phyloP scores from a whole-genome alignment of 2,329 filamentous ascomycete species.

The Penicillium sp. region DNA sequence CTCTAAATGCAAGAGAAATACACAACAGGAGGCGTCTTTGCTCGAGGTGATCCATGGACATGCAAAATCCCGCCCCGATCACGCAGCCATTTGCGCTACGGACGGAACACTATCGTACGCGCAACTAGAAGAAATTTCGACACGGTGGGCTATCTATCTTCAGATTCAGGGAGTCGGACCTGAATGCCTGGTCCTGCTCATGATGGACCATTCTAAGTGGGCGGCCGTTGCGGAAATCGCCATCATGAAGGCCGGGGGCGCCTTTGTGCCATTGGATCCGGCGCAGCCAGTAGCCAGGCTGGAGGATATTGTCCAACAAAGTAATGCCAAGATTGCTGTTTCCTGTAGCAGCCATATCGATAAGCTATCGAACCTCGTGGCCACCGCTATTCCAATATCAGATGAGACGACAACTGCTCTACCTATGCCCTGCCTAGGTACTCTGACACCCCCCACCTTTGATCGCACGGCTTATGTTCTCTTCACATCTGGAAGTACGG shows the following conservation, averaged over 20 bases:
- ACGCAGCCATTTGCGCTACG: neutral
- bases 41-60: conserved; percentile 16
- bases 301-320: neutral
- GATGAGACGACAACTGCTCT: too few species aligned
- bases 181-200: neutral
- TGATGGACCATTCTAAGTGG: neutral
- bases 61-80: neutral
- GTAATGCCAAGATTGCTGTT: neutral
- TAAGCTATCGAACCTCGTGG: too few species aligned
- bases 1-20: too few species aligned
- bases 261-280: conserved; percentile 5
- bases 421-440: neutral
- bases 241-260: conserved; percentile 2
- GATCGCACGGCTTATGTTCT: neutral
- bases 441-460: neutral
- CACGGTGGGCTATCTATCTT: neutral
- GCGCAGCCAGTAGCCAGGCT: neutral
- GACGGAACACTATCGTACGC: conserved; percentile 1
- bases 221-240: neutral
- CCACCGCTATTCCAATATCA: neutral
- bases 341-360: neutral
- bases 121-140: neutral
- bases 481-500: conserved; percentile 5
- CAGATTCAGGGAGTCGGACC: neutral
- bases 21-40: neutral